Base-by-base conservation (phyloP, 208 protist genomes). In the Pavlovales sp. region DNA sequence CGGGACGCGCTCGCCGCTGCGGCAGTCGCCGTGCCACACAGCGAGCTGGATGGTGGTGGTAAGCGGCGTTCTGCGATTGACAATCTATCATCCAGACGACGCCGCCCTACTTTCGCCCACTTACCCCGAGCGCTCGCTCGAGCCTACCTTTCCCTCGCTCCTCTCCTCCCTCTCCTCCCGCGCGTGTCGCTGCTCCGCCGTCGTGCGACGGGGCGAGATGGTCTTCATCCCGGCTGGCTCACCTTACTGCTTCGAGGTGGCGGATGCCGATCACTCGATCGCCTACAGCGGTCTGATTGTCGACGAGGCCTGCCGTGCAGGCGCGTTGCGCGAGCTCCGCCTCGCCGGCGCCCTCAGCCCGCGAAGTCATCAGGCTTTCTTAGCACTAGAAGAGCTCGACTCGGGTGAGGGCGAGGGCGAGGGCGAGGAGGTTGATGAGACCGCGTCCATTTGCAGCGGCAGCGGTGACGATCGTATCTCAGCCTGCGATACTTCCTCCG, bases 201-300 rank as follows among this genome's bases (percentile, higher is more conserved):
- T 22, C 46, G 30, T 36, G 77, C 42, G 10, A 14, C 34, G 67
- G 22, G 84, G 84, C 30, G 41, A 89, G 34, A 7, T 89, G 36
- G 28, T 89, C 7, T 75, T 84, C 30, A 42, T 89, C 5, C 86
- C 86, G 2, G 86, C 75, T 28, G 86, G 86, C 32, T 89, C 28
- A 41, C 41, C 37, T 76, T 79, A 89, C 34, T 89, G 82, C 40
- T 22, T 89, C 30, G 75, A 89, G 22, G 39, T 0, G 18, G 26
- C 11, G 34, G 75, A 89, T 32, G 20, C 18, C 41, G 66, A 42
- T 36, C 11, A 0, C 1, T 36, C 86, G 10, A 1, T 46, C 34
- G 32, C n/a, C 46, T 42, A 85, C 30, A 10, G 75, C 2, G 36
- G 22, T 4, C 5, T 40, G 36, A 75, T 75, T n/a, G n/a, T n/a